These are phyloP conservation scores for Amaranthus cruentus DNA, from an alignment of 148 eudicot genomes.

Conservation along the genomic window DNA sequence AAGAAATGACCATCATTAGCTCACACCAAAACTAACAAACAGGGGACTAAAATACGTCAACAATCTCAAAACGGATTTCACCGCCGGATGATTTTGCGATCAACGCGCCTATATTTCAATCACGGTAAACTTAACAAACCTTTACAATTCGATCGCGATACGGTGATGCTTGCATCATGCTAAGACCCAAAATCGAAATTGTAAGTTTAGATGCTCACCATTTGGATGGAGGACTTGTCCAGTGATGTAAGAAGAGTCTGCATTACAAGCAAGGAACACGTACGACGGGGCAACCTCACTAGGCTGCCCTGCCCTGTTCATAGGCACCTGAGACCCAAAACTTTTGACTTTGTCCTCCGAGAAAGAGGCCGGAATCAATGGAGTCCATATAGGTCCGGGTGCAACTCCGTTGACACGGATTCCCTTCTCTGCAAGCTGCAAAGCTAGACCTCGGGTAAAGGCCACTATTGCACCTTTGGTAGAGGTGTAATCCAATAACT, in stretches of 20 bases:
- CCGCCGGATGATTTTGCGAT: no score
- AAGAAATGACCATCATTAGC: not conserved
- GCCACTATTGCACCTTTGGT: conserved; percentile 78
- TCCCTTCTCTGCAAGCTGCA: conserved; percentile 54
- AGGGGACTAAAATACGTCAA: no score
- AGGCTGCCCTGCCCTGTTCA: conserved; percentile 84
- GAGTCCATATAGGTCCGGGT: conserved; percentile 86
- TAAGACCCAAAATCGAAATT: not conserved
- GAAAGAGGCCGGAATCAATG: conserved; percentile 66
- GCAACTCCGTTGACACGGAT: conserved; percentile 73
- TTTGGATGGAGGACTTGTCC: conserved; percentile 83
- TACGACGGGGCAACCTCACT: conserved; percentile 66
- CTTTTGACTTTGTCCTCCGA: conserved; percentile 40
- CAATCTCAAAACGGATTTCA: no score
- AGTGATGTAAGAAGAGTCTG: conserved; percentile 60
- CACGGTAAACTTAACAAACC: no score
- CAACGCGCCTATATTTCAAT: no score
- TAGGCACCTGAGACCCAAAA: conserved; percentile 62
- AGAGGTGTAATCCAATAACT: conserved; percentile 60
- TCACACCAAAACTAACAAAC: not conserved
- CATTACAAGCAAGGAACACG: conserved; percentile 70
- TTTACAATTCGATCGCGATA: no score
- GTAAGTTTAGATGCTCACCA: conserved; percentile 29
- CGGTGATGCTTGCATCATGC: no score
- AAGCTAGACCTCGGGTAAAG: conserved; percentile 60